A percentile compares a stretch with the other conserved stretches of the same genome.
These are phyloP conservation scores for Salix viminalis DNA, from an alignment of 345 rosid species.

Conservation along the genomic window DNA sequence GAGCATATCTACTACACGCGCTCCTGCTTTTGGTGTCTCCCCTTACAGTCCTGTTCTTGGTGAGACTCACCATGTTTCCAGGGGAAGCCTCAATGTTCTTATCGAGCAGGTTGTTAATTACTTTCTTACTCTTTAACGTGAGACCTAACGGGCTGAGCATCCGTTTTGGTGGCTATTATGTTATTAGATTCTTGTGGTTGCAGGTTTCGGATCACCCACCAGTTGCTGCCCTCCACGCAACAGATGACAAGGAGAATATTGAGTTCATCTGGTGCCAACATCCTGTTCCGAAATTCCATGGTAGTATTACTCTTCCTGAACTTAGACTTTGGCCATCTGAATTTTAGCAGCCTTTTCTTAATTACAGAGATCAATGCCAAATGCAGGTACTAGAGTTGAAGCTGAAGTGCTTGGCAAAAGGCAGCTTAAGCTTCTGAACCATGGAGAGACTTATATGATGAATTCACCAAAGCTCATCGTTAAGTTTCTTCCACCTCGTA, in stretches of 20 bases:
- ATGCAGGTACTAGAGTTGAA: constrained; percentile 58
- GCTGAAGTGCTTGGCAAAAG: constrained; percentile 61
- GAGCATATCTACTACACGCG: constrained; percentile 62
- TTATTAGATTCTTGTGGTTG: not conserved
- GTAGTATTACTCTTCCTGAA: constrained; percentile 12
- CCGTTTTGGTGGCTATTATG: not conserved
- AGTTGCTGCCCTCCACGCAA: constrained; percentile 75
- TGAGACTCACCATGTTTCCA: constrained; percentile 86
- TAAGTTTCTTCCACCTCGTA: constrained; percentile 55
- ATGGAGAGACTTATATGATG: constrained; percentile 69
- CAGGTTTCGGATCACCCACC: constrained; percentile 93
- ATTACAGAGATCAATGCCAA: not conserved
- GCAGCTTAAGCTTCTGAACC: constrained; percentile 49
- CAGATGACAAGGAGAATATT: constrained; percentile 53
- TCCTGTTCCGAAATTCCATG: constrained; percentile 61
- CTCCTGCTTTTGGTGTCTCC: constrained; percentile 54
- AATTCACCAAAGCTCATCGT: constrained; percentile 63
- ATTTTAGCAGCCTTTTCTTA: not conserved
- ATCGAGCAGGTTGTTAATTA: constrained; percentile 50
- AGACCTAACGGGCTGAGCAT: no score
- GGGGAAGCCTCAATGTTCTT: constrained; percentile 56
- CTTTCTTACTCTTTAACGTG: not conserved
- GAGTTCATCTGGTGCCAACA: constrained; percentile 67
- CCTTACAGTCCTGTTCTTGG: constrained; percentile 87
- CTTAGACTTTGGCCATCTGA: not conserved